Conservation (phyloP, 495 filamentous ascomycete species). For the Xylaria acuta region DNA sequence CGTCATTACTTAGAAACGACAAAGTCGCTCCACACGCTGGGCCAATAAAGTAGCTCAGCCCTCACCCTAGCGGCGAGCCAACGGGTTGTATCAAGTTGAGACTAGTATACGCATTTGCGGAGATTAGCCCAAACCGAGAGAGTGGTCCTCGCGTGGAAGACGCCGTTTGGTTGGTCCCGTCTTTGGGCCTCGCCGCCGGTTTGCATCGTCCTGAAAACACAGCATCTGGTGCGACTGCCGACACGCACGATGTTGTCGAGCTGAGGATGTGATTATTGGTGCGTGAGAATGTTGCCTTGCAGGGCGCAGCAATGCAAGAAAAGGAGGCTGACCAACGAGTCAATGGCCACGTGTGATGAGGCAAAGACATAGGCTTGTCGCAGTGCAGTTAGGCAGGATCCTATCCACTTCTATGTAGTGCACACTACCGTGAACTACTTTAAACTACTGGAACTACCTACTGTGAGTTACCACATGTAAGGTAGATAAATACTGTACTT, state of each 20-base stretch:
- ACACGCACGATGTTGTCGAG: neutral
- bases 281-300: neutral
- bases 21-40: no score
- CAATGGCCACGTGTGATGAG: neutral
- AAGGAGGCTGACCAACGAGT: constrained; percentile 17
- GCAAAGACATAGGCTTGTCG: neutral
- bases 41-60: no score
- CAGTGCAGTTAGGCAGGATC: neutral
- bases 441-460: no score
- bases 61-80: neutral
- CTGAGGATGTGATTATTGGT: neutral
- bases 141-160: constrained; percentile 5
- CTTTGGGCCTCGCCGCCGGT: neutral
- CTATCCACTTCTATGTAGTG: neutral
- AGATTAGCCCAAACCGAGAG: constrained; percentile 2
- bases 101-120: constrained; percentile 10
- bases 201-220: neutral
- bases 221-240: neutral
- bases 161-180: neutral
- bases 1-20: no score
- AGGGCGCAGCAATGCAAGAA: constrained; percentile 13
- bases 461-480: neutral
- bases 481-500: no score
- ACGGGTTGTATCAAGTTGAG: constrained; percentile 16
- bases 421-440: neutral